Base-by-base conservation (phyloP, 805 yeast genomes). In the Saccharomyces kudriavzevii region DNA sequence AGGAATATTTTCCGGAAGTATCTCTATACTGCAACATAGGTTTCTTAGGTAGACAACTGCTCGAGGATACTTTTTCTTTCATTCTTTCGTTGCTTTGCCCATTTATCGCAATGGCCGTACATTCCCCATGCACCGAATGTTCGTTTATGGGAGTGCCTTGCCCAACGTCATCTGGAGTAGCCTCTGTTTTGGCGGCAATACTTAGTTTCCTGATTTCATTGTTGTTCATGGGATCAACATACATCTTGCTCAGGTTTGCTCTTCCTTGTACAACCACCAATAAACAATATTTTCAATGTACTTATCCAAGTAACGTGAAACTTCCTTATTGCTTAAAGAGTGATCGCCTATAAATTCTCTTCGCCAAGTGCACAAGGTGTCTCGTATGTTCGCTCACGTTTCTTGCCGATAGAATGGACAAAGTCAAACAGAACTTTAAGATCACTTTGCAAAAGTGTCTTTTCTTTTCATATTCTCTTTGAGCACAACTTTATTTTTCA, bases 1-100 rank as follows among this genome's bases (percentile, higher is more conserved):
- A 71, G 13, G 87, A 78, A 69, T 91, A 91, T 66, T 89, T 90
- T 14, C 97, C 97, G 45, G 68, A 63, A 6, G 70, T 66, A 14
- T 48, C 46, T 30, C 54, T 60, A 20, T 35, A 35, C 17, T 35
- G 43, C 22, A 35, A 17, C 43, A 35, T 35, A 4, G 43, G 24
- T 35, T 20, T 31, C 6, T 13, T 35, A 35, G 24, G 10, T 24
- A 35, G 17, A 17, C 9, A 17, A 35, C 3, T 20, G 17, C 24
- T 24, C 9, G 43, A 4, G 17, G 24, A 2, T 1, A 17, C 22
- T 17, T 35, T 24, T 17, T 35, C 43, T 35, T 35, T 35, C 43
- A 35, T 5, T 24, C 17, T 35, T n/a, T 17, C 43, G 24, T 6
- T 35, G 24, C 17, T 17, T 35, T 8, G 20, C 17, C 11, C 43